These are phyloP conservation scores for Viridothelium virens DNA, from an alignment of 495 filamentous ascomycete genomes.

Conservation along the genomic window DNA sequence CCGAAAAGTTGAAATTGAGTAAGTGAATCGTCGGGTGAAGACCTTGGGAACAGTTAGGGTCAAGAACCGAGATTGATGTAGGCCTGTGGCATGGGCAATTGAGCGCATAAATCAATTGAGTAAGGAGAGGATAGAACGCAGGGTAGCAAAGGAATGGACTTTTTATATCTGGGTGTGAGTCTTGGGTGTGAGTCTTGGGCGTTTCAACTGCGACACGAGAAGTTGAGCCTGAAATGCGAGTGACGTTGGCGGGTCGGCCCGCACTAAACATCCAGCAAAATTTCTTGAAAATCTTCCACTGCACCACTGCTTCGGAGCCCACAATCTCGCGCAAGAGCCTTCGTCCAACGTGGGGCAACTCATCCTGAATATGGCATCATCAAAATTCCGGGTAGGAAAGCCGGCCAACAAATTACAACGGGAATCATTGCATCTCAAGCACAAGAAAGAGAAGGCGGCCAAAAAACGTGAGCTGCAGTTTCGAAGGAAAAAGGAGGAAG, in stretches of 20 bases:
- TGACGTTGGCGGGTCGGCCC: conserved; percentile 1
- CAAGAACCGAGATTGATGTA: neutral
- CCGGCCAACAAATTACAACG: conserved; percentile 65
- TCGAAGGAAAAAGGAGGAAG: conserved; percentile 71
- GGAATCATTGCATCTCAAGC: conserved; percentile 63
- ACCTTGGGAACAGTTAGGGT: neutral
- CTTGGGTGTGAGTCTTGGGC: neutral
- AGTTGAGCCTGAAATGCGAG: neutral
- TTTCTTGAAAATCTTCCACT: neutral
- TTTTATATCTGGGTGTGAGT: neutral
- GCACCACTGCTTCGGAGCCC: neutral
- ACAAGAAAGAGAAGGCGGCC: conserved; percentile 66
- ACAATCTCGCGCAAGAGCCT: neutral
- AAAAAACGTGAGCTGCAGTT: conserved; percentile 69
- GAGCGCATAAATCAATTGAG: neutral
- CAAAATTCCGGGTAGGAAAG: conserved; percentile 24
- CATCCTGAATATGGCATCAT: conserved; percentile 29
- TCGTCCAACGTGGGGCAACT: neutral
- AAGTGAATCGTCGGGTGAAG: conserved; percentile 1
- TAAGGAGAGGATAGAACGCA: neutral
- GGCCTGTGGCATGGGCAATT: neutral
- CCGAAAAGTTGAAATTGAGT: conserved; percentile 15
- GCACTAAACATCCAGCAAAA: neutral
- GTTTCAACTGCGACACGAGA: neutral
- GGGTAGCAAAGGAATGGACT: neutral